phyloP scores from a whole-genome alignment of 2,329 filamentous ascomycete genomes.

The Pseudocercospora ulei region DNA sequence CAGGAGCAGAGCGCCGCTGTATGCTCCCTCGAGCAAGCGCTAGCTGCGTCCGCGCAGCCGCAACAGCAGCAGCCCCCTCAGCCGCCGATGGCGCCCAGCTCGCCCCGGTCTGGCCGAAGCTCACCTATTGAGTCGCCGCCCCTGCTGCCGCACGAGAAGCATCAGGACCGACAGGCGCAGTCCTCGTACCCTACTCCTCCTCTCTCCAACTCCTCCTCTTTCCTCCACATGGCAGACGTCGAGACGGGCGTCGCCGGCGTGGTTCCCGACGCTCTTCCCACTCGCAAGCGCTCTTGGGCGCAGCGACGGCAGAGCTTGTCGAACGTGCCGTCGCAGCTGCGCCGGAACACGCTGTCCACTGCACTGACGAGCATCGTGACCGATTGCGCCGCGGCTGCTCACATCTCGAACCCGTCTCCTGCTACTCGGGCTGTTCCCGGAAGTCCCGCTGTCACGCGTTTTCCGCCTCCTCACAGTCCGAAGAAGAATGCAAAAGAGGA shows the following conservation, averaged over 20 bases:
- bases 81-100: constrained; percentile 34
- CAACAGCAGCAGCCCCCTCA: constrained; percentile 15
- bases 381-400: constrained; percentile 54
- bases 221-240: constrained; percentile 27
- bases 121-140: constrained; percentile 28
- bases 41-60: constrained; percentile 17
- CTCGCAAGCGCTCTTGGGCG: constrained; percentile 26
- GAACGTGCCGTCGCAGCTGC: constrained; percentile 27
- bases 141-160: constrained; percentile 35
- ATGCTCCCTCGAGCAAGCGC: constrained; percentile 19
- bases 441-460: constrained; percentile 42
- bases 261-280: constrained; percentile 15
- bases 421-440: constrained; percentile 47
- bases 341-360: constrained; percentile 38
- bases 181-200: constrained; percentile 37
- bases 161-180: constrained; percentile 19
- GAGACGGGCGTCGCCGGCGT: constrained; percentile 22
- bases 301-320: constrained; percentile 25
- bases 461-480: constrained; percentile 34
- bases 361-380: constrained; percentile 58
- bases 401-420: constrained; percentile 59
- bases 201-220: constrained; percentile 37
- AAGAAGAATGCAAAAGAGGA: constrained; percentile 56
- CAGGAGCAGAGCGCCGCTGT: constrained; percentile 18
- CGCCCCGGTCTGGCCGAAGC: constrained; percentile 25